Conservation (phyloP, 202 grass and related monocot genomes). For the Musa balbisiana region DNA sequence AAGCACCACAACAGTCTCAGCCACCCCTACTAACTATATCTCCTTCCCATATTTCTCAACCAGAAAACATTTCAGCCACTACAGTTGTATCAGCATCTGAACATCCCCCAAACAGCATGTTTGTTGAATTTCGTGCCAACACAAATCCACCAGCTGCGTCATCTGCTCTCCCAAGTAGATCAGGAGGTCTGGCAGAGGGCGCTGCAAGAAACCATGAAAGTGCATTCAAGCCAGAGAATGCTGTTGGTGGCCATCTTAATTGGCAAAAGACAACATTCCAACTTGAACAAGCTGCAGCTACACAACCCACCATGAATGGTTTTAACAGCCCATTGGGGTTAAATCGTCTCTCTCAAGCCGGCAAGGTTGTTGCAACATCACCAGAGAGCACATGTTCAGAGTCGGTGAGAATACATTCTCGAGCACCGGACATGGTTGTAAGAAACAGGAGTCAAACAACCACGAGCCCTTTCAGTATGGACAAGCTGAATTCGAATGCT, state of each 20-base stretch:
- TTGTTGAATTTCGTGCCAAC: conserved; percentile 8
- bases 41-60: conserved; percentile 16
- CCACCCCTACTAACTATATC: conserved; percentile 26
- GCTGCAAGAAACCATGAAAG: conserved; percentile 19
- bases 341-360: conserved; percentile 10
- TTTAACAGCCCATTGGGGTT: conserved; percentile 42
- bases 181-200: conserved; percentile 20
- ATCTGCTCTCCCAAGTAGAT: conserved; percentile 19
- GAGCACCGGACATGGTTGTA: background rate
- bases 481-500: conserved; percentile 31
- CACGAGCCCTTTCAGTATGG: conserved; percentile 26
- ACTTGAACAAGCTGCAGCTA: conserved; percentile 14
- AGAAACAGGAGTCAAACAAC: conserved; percentile 23
- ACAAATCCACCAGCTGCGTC: conserved; percentile 15
- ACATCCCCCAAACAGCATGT: background rate
- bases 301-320: conserved; percentile 41
- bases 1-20: conserved; percentile 32
- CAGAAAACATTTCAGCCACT: conserved; percentile 7
- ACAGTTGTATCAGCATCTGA: conserved; percentile 20
- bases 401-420: background rate
- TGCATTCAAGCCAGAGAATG: conserved; percentile 23
- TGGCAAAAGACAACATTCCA: conserved; percentile 5
- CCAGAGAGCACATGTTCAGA: conserved; percentile 18
- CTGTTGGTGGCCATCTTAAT: conserved; percentile 16
- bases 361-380: conserved; percentile 6